phyloP scores from a whole-genome alignment of 1,284 basidiomycete species.

The Rhodotorula sp. region DNA sequence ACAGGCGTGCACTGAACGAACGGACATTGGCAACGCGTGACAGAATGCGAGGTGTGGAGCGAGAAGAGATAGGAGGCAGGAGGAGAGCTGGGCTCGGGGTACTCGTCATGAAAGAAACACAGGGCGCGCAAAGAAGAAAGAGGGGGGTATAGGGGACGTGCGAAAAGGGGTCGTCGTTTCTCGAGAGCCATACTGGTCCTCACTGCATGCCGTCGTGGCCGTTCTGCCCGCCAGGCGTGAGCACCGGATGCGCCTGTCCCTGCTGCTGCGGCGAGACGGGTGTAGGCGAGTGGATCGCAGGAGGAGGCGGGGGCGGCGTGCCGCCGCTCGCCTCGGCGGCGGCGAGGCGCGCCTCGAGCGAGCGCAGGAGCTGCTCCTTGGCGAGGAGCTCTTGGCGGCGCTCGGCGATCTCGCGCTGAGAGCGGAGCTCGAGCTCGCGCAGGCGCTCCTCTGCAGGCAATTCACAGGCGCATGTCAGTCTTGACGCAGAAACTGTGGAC shows the following conservation, averaged over 20 bases:
- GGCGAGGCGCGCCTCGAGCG: slow-evolving; percentile 84
- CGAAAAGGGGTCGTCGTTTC: too few relatives aligned
- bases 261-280: not conserved
- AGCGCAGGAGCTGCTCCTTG: slow-evolving; percentile 61
- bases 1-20: too few relatives aligned
- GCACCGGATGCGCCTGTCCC: not conserved
- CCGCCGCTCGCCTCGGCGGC: slow-evolving; percentile 57
- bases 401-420: slow-evolving; percentile 98
- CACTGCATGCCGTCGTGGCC: not conserved
- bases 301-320: slow-evolving; percentile 1
- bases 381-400: slow-evolving; percentile 86
- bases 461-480: accelerated
- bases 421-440: slow-evolving; percentile 96
- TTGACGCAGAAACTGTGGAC: too few relatives aligned
- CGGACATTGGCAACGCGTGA: too few relatives aligned
- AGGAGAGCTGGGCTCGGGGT: too few relatives aligned
- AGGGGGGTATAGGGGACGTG: too few relatives aligned
- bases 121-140: too few relatives aligned
- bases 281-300: not conserved
- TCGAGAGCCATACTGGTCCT: too few relatives aligned
- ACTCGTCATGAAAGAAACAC: too few relatives aligned
- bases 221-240: not conserved
- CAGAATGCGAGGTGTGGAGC: too few relatives aligned
- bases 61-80: too few relatives aligned
- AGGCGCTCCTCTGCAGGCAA: slow-evolving; percentile 77